Evolutionary conservation across 257 asterid species (phyloP), one percentile per base, ranked within the genome.

Genomic region (Solanum tarijense): DNA sequence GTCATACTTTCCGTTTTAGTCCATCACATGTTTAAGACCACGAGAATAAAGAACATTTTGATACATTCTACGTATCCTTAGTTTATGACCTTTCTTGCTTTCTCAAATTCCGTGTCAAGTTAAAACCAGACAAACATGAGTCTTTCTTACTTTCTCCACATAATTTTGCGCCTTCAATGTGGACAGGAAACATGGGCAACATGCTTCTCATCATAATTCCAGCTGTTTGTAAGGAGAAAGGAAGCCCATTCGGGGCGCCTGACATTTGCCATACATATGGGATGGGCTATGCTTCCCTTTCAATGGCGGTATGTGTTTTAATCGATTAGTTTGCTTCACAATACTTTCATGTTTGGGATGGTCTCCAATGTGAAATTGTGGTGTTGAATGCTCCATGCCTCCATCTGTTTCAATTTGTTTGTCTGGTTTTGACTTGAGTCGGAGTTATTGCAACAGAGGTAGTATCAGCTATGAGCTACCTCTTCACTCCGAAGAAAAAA

Each of bases 161-260:
- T 72, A 72, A 72, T 34, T 43, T 65, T 62, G 83, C 62, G 29
- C 46, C 65, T 39, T 79, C 25, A 52, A 84, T 62, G 36, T 89
- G 10, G 36, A 90, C 90, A 95, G 98, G 98, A 69, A 96, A 96
- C 89, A 78, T 95, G 91, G 98, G 99, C 12, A 94, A 96, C 93
- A 85, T 96, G 92, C 96, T 89, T 85, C 92, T 96, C 86, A 95
- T 96, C 88, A 93, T 96, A 91, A 90, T 95, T 86, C 99, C 99
- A 31, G 98, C 98, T 69, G 94, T 96, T 41, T 96, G 99, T 89
- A 94, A 92, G 90, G 98, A 89, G 83, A 89, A 89, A 87, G 87
- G 87, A 23, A 89, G 89, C 72, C 91, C 91, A 46, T 83, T 86
- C 60, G 90, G 90, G 25, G 90, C 25, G 21, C 83, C 85, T 31